Evolutionary conservation across 345 rosid genomes (phyloP), one percentile per base, ranked within the genome.

Genomic region (Aegle marmelos): DNA sequence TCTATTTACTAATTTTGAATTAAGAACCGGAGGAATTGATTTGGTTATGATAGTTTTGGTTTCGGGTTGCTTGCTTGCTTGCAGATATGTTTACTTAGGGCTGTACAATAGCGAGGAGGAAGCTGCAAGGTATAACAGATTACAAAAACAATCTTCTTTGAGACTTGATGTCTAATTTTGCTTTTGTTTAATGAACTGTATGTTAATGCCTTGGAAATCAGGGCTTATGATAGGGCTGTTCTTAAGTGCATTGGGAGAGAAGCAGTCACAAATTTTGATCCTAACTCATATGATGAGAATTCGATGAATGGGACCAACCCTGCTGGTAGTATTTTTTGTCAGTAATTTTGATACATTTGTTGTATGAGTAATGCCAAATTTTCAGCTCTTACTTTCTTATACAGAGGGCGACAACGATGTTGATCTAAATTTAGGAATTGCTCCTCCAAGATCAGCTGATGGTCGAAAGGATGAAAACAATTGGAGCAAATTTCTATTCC

Each of bases 61-160:
- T 28, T 81, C 77, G 50, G 64, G 30, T 86, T 74, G 17, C 50
- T 45, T 45, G 79, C 48, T 83, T 84, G 75, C 78, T 58, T 82
- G 81, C 92, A 97, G 99, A 97, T 94, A 94, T 79, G 88, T 92
- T 56, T 97, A 97, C 84, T 97, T 97, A 72, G 99, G 99, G 74
- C 89, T 93, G 74, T 97, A 93, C 67, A 94, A 97, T 79, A 91
- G 87, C 22, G 98, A 97, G 80, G 82, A 90, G 63, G 99, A 97
- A 82, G 99, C 99, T 54, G 99, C 98, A 81, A 94, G 99, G 99
- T 96, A 78, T 61, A 67, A 41, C 25, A 59, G 63, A 75, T 81
- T 60, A 61, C 19, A 3, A 75, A 59, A 68, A 81, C 60, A 33
- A 58, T 76, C 68, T 21, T 80, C 50, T 34, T 70, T 59, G 24